Base-by-base conservation (phyloP, 1,284 basidiomycete species). In the Agaricales sp. region DNA sequence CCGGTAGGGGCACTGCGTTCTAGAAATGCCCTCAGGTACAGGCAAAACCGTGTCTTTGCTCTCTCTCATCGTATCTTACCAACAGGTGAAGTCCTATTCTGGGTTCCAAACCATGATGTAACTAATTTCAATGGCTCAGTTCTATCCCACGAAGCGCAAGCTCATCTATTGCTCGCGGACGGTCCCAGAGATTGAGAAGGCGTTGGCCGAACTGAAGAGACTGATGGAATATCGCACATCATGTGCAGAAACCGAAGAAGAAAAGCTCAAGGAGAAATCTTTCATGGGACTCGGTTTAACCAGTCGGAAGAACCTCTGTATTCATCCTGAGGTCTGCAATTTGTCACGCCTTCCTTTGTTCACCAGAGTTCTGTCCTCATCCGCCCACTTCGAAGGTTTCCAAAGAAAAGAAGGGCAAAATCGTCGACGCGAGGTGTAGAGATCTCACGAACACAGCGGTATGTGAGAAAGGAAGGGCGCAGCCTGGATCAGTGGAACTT, bases 181-280 rank as follows among this genome's bases (percentile, higher is more conserved):
- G 2, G 96, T 99, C n/a, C 96, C 96, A 3, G 96, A 99, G 69
- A 99, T 99, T 58, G 96, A 99, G 67, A 99, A 99, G 66, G 96
- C 96, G 0, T 72, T 99, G 45, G 84, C 93, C 1, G 96, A 99
- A 69, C 70, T 99, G 61, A 96, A 98, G 66, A 74, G 95, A 44
- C 69, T 99, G 37, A 92, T 99, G 85, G 82, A 82, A 26, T 99
- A 98, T 64, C 82, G 96, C 26, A 74, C 80, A 58, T 67, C 70
- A 39, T 74, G 66, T 57, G 82, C 85, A 11, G 87, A 87, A 58
- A 82, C 77, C 1, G 75, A 81, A 39, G 86, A 87, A 54, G 75
- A 91, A 57, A 84, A 74, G 45, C 77, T 78, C 49, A 91, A 90
- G 60, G 92, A 97, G 59, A 75, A 74, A 43, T 80, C 72, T 21